Conservation (phyloP, 2,329 filamentous ascomycete species). For the Aspergillus sp. region DNA sequence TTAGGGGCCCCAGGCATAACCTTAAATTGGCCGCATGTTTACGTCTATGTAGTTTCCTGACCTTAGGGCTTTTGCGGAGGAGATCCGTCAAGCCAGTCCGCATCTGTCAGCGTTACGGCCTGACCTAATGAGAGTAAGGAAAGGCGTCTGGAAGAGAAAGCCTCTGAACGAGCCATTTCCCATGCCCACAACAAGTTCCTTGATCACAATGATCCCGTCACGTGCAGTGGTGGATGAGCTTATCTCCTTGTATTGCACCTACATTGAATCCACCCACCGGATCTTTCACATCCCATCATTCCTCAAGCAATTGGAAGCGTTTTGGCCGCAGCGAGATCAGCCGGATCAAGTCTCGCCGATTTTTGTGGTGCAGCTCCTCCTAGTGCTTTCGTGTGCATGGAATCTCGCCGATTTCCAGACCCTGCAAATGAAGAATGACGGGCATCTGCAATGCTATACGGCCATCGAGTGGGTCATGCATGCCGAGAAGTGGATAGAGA, state of each 20-base stretch:
- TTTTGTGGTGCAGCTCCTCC: constrained; percentile 40
- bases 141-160: constrained; percentile 33
- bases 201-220: constrained; percentile 39
- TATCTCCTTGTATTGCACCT: constrained; percentile 41
- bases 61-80: constrained; percentile 40
- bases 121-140: constrained; percentile 37
- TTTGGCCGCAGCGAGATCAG: constrained; percentile 35
- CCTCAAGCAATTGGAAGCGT: constrained; percentile 38
- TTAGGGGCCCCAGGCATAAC: background rate
- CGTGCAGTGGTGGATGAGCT: constrained; percentile 40
- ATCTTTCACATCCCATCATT: constrained; percentile 47
- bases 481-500: constrained; percentile 84
- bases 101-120: constrained; percentile 37
- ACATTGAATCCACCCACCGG: constrained; percentile 43
- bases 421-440: constrained; percentile 32
- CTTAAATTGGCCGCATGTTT: constrained; percentile 15
- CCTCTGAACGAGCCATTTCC: constrained; percentile 34
- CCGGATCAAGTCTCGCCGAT: constrained; percentile 30
- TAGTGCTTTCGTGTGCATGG: constrained; percentile 43
- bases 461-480: constrained; percentile 76
- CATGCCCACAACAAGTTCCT: constrained; percentile 30
- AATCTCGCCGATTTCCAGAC: constrained; percentile 35
- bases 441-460: constrained; percentile 32
- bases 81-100: constrained; percentile 40
- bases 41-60: constrained; percentile 37